Conservation (phyloP, 2,329 filamentous ascomycete genomes). For the Myrmaecium sp. region DNA sequence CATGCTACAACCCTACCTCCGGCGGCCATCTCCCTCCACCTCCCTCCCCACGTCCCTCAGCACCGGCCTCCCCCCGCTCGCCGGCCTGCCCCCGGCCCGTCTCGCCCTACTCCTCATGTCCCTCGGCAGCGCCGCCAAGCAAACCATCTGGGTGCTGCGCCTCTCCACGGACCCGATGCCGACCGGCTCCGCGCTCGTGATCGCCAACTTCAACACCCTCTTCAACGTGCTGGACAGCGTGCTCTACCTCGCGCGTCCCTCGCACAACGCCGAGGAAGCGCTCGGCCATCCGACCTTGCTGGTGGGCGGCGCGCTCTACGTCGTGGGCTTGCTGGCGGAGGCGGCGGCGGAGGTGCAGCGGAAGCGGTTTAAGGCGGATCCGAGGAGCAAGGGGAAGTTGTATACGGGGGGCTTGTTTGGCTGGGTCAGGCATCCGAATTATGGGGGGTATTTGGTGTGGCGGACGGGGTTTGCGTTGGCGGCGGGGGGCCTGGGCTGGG, state of each 20-base stretch:
- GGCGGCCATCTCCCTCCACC: too few relatives aligned
- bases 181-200: constrained; percentile 6
- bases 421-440: constrained; percentile 36
- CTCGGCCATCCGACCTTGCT: constrained; percentile 28
- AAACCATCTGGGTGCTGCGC: constrained; percentile 35
- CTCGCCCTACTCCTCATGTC: constrained; percentile 37
- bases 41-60: too few relatives aligned
- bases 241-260: not conserved
- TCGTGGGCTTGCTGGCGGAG: constrained; percentile 36
- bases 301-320: constrained; percentile 34
- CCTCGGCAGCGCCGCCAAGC: constrained; percentile 35
- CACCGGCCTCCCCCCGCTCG: constrained; percentile 23
- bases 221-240: not conserved
- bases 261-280: not conserved
- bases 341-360: constrained; percentile 41
- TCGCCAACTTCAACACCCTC: not conserved
- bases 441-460: constrained; percentile 36
- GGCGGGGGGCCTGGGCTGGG: constrained; percentile 30
- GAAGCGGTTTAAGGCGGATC: constrained; percentile 32
- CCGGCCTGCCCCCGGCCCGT: constrained; percentile 34
- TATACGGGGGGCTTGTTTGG: constrained; percentile 33
- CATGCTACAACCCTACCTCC: too few relatives aligned
- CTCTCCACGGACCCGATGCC: constrained; percentile 36
- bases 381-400: constrained; percentile 34
- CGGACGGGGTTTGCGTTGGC: constrained; percentile 31